Percentiles rank a stretch among this genome's conserved stretches.
Conservation (phyloP, 768 basidiomycete genomes). For the Chalciporus sphaerocephalus region DNA sequence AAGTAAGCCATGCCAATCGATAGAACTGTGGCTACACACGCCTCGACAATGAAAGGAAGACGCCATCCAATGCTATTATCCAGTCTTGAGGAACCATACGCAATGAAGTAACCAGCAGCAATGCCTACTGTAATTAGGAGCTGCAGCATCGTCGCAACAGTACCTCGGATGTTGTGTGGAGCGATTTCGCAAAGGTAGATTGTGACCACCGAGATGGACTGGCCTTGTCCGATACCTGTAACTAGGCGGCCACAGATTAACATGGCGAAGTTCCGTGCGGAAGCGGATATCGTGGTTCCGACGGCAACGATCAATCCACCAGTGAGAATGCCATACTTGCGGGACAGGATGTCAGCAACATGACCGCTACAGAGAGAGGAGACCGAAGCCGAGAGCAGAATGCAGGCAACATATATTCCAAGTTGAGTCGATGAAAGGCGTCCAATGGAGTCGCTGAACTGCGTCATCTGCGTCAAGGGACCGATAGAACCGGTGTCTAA, state of each 20-base stretch:
- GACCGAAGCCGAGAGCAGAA: conserved; percentile 40
- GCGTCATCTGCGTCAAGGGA: conserved; percentile 44
- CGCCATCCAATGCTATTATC: conserved; percentile 26
- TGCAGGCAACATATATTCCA: conserved; percentile 42
- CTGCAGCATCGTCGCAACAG: conserved; percentile 39
- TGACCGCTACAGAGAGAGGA: conserved; percentile 39
- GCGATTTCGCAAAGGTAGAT: conserved; percentile 41
- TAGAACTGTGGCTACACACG: conserved; percentile 15
- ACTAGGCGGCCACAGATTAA: conserved; percentile 44
- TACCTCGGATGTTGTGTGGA: conserved; percentile 39
- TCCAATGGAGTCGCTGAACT: conserved; percentile 39
- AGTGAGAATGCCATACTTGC: conserved; percentile 41
- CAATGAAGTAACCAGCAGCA: conserved; percentile 31
- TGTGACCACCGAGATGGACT: conserved; percentile 41
- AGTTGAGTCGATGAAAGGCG: conserved; percentile 35
- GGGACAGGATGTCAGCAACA: conserved; percentile 43
- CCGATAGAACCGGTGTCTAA: conserved; percentile 38
- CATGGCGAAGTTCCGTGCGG: conserved; percentile 32
- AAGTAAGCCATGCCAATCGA: conserved; percentile 23
- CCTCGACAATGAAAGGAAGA: conserved; percentile 25
- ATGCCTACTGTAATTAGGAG: conserved; percentile 43
- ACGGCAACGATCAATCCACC: conserved; percentile 41
- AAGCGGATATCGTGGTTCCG: conserved; percentile 39
- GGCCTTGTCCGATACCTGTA: conserved; percentile 44
- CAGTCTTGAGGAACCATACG: conserved; percentile 24